phyloP scores from a whole-genome alignment of 208 protist genomes.

The Crithidia brevicula region DNA sequence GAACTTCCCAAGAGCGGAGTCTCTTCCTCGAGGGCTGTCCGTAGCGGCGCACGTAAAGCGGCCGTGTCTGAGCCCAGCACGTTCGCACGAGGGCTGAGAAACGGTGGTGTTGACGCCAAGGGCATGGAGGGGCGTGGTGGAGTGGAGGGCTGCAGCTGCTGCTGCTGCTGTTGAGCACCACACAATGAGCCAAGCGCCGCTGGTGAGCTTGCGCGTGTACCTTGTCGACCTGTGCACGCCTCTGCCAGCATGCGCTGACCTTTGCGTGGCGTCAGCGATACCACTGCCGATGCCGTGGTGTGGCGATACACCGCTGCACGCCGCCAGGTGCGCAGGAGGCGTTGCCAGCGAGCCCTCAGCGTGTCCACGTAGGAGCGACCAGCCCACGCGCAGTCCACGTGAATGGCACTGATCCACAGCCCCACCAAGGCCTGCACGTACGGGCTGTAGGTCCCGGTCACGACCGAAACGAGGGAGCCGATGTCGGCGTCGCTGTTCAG shows the following conservation, averaged over 20 bases:
- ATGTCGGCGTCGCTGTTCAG: constrained; percentile 27
- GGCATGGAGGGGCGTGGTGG: too few species aligned
- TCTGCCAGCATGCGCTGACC: too few species aligned
- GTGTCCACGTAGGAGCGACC: constrained; percentile 37
- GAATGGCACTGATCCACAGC: constrained; percentile 65
- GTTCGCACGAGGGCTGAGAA: background rate
- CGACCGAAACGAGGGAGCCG: constrained; percentile 35
- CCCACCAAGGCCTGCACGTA: constrained; percentile 65
- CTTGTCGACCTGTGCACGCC: too few species aligned
- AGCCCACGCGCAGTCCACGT: constrained; percentile 67
- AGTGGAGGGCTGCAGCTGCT: background rate
- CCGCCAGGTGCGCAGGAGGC: constrained; percentile 52
- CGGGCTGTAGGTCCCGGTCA: constrained; percentile 67
- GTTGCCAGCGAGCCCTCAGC: constrained; percentile 54
- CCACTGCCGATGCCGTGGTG: background rate
- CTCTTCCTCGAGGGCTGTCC: too few species aligned
- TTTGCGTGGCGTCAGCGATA: background rate
- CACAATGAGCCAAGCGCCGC: too few species aligned
- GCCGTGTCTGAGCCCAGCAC: background rate
- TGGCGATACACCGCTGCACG: constrained; percentile 17
- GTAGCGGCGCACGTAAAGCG: constrained; percentile 1
- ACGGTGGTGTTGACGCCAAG: too few species aligned
- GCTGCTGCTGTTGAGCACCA: too few species aligned
- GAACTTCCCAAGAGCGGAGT: too few species aligned
- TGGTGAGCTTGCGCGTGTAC: too few species aligned